phyloP scores from a whole-genome alignment of 2,329 filamentous ascomycete species.

The Talaromyces sp. region DNA sequence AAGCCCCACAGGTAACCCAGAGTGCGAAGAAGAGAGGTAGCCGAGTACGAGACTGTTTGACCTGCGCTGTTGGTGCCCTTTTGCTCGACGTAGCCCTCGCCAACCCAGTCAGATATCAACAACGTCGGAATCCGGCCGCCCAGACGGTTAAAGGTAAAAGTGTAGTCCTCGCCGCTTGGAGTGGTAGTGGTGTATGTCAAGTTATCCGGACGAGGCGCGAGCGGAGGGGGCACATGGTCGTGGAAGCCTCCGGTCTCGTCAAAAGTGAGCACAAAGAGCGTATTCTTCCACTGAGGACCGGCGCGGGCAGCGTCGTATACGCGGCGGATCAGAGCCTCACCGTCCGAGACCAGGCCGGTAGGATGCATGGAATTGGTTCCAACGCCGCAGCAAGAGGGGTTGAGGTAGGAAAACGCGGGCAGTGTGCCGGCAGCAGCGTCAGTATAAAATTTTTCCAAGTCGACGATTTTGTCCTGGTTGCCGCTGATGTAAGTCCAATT shows the following conservation, averaged over 20 bases:
- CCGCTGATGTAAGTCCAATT: slow-evolving; percentile 35
- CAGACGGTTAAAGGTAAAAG: slow-evolving; percentile 37
- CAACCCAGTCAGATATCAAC: slow-evolving; percentile 42
- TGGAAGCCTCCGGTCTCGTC: slow-evolving; percentile 46
- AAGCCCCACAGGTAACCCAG: slow-evolving; percentile 40
- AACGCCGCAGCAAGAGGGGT: slow-evolving; percentile 30
- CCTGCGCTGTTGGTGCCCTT: slow-evolving; percentile 23
- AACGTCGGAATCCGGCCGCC: slow-evolving; percentile 42
- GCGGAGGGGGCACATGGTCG: slow-evolving; percentile 42
- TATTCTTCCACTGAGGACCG: slow-evolving; percentile 44
- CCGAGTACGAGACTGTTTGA: slow-evolving; percentile 37
- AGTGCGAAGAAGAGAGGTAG: slow-evolving; percentile 40
- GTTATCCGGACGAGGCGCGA: slow-evolving; percentile 35
- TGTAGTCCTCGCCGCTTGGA: slow-evolving; percentile 29
- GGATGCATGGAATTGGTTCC: slow-evolving; percentile 46
- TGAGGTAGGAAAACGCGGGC: slow-evolving; percentile 45
- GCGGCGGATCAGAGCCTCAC: slow-evolving; percentile 42
- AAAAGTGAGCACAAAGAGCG: slow-evolving; percentile 44
- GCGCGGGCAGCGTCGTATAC: slow-evolving; percentile 42
- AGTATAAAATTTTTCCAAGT: slow-evolving; percentile 36
- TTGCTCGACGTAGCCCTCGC: slow-evolving; percentile 36
- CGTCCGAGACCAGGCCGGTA: slow-evolving; percentile 37
- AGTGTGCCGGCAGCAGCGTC: slow-evolving; percentile 42
- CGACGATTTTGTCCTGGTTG: slow-evolving; percentile 14
- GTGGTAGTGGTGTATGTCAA: slow-evolving; percentile 24